A percentile compares a stretch with the other conserved stretches of the same genome.
These are phyloP conservation scores for Mediolabrus comicus DNA, from an alignment of 108 stramenopile genomes.

Conservation along the genomic window DNA sequence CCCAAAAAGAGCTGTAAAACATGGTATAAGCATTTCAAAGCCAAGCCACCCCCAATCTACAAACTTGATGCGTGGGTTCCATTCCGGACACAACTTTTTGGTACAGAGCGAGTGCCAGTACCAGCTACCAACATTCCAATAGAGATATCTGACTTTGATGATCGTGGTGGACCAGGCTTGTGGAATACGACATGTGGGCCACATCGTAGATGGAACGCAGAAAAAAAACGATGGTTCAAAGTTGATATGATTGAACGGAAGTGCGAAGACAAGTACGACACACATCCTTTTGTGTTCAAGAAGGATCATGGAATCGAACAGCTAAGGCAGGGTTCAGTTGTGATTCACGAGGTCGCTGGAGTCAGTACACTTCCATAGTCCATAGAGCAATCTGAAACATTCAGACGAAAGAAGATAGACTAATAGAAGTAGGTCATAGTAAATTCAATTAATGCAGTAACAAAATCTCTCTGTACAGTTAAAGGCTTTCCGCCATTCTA, in stretches of 20 bases:
- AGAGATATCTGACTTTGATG: not conserved
- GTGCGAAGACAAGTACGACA: not conserved
- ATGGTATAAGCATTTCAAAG: not conserved
- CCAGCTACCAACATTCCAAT: not conserved
- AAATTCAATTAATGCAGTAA: no score
- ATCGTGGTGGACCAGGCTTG: not conserved
- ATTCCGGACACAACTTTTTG: not conserved
- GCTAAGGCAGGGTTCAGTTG: not conserved
- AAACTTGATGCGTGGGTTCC: not conserved
- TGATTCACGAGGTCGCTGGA: slow-evolving; percentile 1
- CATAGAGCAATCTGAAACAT: not conserved
- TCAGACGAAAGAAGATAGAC: not conserved
- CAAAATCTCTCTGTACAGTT: no score
- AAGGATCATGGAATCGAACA: not conserved
- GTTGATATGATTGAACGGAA: not conserved
- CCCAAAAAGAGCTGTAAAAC: not conserved
- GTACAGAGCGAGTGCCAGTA: not conserved
- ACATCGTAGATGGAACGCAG: not conserved
- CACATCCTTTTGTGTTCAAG: not conserved
- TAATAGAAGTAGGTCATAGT: no score
- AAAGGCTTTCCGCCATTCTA: no score
- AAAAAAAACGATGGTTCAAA: not conserved
- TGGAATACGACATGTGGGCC: not conserved
- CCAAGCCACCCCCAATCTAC: not conserved
- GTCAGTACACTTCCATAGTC: not conserved